A percentile compares a stretch with the other conserved stretches of the same genome.
Evolutionary conservation across 345 rosid genomes (phyloP).

Genomic region (Hibiscus tridactylites): DNA sequence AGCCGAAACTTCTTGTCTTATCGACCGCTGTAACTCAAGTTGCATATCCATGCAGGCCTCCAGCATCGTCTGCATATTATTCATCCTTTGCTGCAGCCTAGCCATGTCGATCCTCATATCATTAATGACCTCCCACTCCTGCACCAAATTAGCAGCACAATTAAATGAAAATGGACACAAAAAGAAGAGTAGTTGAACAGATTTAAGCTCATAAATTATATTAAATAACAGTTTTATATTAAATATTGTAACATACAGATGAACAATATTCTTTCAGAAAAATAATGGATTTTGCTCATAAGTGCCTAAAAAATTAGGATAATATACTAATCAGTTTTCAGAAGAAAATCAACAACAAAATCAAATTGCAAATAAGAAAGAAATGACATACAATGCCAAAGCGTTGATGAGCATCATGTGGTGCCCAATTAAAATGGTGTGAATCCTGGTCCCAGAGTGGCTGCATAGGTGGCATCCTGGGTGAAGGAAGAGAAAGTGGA

Average conservation of each 20-base stretch:
- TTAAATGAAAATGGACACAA: not conserved
- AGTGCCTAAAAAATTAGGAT: not conserved
- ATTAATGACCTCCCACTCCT: constrained; percentile 83
- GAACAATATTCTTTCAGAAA: not conserved
- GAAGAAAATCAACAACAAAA: not conserved
- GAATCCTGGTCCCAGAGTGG: constrained; percentile 62
- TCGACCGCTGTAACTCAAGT: constrained; percentile 84
- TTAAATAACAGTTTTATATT: not conserved
- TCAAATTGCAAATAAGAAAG: constrained; percentile 5
- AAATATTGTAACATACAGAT: not conserved
- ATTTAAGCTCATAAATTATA: not conserved
- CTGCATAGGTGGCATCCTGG: constrained; percentile 42
- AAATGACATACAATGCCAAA: constrained; percentile 57
- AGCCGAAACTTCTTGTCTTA: constrained; percentile 85
- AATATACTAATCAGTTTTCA: not conserved
- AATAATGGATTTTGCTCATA: not conserved
- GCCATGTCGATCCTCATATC: constrained; percentile 92
- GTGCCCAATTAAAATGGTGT: constrained; percentile 52
- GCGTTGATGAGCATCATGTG: constrained; percentile 53
- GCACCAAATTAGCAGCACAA: constrained; percentile 16
- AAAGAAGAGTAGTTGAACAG: not conserved
- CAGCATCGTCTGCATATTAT: constrained; percentile 78
- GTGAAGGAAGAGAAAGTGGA: constrained; percentile 40
- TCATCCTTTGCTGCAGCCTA: constrained; percentile 91
- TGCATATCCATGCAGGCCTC: constrained; percentile 99